Conservation (phyloP, 179 eudicot species). For the Nepenthes alata region DNA sequence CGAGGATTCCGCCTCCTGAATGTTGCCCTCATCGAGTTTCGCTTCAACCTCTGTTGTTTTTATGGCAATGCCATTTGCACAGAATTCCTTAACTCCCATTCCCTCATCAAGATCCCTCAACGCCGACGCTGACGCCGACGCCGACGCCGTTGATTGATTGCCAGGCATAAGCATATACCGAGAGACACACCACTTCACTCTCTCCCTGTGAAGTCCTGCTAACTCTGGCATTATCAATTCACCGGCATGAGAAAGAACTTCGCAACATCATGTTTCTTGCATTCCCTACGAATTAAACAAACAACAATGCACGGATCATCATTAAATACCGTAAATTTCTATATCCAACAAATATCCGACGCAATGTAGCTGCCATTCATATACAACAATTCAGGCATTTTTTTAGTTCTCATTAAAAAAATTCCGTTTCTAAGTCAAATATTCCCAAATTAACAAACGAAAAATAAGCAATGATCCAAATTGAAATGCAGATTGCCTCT, state of each 20-base stretch:
- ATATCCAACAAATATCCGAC: too few relatives aligned
- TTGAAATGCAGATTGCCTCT: too few relatives aligned
- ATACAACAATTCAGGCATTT: too few relatives aligned
- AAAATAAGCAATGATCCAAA: too few relatives aligned
- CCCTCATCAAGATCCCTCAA: constrained; percentile 33
- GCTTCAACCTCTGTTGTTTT: constrained; percentile 61
- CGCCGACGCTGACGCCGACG: neutral
- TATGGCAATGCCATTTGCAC: constrained; percentile 68
- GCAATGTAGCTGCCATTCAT: too few relatives aligned
- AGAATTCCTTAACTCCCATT: constrained; percentile 38
- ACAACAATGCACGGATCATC: too few relatives aligned
- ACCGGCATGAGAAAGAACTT: neutral
- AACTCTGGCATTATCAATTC: neutral
- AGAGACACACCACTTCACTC: neutral
- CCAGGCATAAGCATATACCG: constrained; percentile 32
- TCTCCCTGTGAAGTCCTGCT: neutral
- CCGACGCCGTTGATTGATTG: constrained; percentile 24
- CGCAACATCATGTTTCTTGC: too few relatives aligned
- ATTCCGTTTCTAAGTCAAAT: too few relatives aligned
- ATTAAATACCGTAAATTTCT: too few relatives aligned
- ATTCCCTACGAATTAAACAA: too few relatives aligned
- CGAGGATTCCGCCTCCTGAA: constrained; percentile 84
- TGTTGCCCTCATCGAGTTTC: constrained; percentile 77
- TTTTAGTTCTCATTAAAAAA: too few relatives aligned
- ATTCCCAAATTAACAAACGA: too few relatives aligned